Conservation (phyloP, 208 protist genomes). For the Phytomonas sp. region DNA sequence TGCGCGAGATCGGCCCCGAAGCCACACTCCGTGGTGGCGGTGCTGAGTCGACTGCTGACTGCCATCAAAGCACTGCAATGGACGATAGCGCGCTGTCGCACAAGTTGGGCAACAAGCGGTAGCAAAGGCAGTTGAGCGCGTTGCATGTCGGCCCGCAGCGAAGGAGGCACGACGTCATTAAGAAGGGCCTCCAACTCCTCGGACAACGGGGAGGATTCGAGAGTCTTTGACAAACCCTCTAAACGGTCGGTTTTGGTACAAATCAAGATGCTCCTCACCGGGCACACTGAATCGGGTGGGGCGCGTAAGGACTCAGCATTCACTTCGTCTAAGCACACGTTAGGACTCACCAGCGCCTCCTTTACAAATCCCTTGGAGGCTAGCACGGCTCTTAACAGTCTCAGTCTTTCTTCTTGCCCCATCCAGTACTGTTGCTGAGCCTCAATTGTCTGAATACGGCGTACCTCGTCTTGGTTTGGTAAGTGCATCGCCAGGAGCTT, state of each 20-base stretch:
- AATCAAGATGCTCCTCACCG: conserved; percentile 51
- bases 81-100: conserved; percentile 64
- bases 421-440: conserved; percentile 55
- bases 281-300: conserved; percentile 25
- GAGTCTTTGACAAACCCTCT: conserved; percentile 34
- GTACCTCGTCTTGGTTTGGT: conserved; percentile 69
- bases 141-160: conserved; percentile 24
- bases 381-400: conserved; percentile 16
- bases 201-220: conserved; percentile 1
- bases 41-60: conserved; percentile 52
- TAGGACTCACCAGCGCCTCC: conserved; percentile 12
- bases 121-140: conserved; percentile 34
- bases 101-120: conserved; percentile 53
- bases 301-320: conserved; percentile 21
- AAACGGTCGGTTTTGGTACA: conserved; percentile 69
- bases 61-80: conserved; percentile 46
- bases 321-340: conserved; percentile 18
- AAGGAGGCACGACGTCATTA: conserved; percentile 15
- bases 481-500: conserved; percentile 38
- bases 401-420: conserved; percentile 31
- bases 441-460: conserved; percentile 48
- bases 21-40: conserved; percentile 16
- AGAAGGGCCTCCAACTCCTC: conserved; percentile 20
- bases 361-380: conserved; percentile 16
- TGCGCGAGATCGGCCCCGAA: conserved; percentile 34